A percentile compares a stretch with the other conserved stretches of the same genome.
Conservation (phyloP, 192 early-diverging fungal genomes). For the Backusella australiensis region DNA sequence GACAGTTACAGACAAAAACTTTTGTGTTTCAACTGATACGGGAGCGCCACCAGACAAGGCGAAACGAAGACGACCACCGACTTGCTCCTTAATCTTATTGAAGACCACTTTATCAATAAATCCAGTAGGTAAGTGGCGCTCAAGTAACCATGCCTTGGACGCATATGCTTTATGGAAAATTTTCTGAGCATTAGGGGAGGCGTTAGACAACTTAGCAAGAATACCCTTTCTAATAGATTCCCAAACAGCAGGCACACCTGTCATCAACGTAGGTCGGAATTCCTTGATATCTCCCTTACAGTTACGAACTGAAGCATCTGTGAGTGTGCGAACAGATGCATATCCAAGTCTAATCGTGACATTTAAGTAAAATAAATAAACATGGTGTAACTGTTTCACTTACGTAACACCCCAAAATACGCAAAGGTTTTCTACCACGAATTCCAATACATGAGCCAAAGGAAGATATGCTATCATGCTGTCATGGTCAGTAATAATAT, state of each 20-base stretch:
- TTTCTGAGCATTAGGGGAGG: constrained; percentile 53
- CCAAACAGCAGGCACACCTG: constrained; percentile 86
- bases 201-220: constrained; percentile 55
- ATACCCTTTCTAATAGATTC: constrained; percentile 86
- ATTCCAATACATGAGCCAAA: constrained; percentile 88
- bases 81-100: constrained; percentile 74
- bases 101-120: constrained; percentile 80
- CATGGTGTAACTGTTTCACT: constrained; percentile 45
- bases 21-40: constrained; percentile 80
- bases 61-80: constrained; percentile 82
- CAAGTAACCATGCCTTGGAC: constrained; percentile 68
- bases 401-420: constrained; percentile 63
- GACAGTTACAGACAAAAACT: constrained; percentile 73
- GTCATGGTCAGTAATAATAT: constrained; percentile 53
- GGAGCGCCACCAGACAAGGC: constrained; percentile 89
- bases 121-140: constrained; percentile 64
- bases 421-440: constrained; percentile 74
- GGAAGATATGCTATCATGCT: constrained; percentile 80
- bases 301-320: constrained; percentile 61
- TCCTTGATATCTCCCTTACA: constrained; percentile 72
- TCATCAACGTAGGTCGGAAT: constrained; percentile 74
- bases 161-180: constrained; percentile 76
- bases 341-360: constrained; percentile 32
- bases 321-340: constrained; percentile 71
- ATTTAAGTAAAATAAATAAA: background rate